Conservation (phyloP, 1,139 yeast species). For the Scheffersomyces cryptocercus region DNA sequence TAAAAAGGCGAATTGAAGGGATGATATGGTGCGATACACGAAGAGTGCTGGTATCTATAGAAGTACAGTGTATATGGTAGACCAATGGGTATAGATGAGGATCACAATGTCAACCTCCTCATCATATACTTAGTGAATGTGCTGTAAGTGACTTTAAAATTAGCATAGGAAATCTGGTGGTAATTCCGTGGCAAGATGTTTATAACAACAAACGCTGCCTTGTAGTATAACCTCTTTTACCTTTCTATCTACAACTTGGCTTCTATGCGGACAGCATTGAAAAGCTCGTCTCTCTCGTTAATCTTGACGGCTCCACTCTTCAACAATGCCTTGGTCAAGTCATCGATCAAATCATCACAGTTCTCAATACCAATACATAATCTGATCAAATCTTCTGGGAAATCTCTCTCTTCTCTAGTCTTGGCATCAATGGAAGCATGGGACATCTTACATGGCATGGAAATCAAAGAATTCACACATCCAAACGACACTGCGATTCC, state of each 20-base stretch:
- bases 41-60: too few relatives aligned
- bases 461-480: conserved; percentile 86
- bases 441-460: conserved; percentile 93
- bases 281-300: conserved; percentile 44
- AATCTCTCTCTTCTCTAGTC: conserved; percentile 80
- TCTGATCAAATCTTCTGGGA: conserved; percentile 89
- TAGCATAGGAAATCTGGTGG: too few relatives aligned
- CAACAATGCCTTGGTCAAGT: conserved; percentile 67
- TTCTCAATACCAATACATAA: conserved; percentile 87
- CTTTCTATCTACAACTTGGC: conserved; percentile 31
- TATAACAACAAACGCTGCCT: conserved; percentile 3
- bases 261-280: conserved; percentile 43
- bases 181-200: too few relatives aligned
- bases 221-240: conserved; percentile 2
- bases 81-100: too few relatives aligned
- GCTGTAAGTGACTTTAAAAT: too few relatives aligned
- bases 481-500: conserved; percentile 95
- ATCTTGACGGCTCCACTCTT: conserved; percentile 61
- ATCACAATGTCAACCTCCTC: too few relatives aligned
- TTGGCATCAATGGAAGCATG: conserved; percentile 94
- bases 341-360: conserved; percentile 65
- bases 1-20: too few relatives aligned
- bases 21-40: too few relatives aligned
- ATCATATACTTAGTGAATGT: too few relatives aligned
- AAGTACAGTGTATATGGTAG: too few relatives aligned